A percentile compares a stretch with the other conserved stretches of the same genome.
These are phyloP conservation scores for Sporodiniella umbellata DNA, from an alignment of 371 early-diverging fungal species.

Conservation along the genomic window DNA sequence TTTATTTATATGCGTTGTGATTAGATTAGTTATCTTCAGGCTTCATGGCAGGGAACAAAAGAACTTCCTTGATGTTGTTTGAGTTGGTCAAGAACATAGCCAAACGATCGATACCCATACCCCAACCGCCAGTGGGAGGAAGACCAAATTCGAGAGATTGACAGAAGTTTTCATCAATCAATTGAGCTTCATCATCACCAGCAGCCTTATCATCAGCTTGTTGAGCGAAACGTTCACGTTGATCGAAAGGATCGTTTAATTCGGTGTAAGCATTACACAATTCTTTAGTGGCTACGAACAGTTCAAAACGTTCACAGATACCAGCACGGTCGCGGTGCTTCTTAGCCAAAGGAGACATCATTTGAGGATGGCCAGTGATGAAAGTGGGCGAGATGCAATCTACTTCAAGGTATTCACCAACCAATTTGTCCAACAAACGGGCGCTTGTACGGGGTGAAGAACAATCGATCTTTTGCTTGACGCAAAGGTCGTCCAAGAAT, in stretches of 20 bases:
- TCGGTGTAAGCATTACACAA: slow-evolving; percentile 99
- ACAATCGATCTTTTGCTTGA: slow-evolving; percentile 91
- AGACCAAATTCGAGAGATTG: slow-evolving; percentile 98
- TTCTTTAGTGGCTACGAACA: slow-evolving; percentile 99
- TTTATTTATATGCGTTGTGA: too few relatives aligned
- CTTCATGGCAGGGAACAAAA: slow-evolving; percentile 89
- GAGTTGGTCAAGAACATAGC: slow-evolving; percentile 99
- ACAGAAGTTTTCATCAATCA: slow-evolving; percentile 94
- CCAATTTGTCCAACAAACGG: slow-evolving; percentile 97
- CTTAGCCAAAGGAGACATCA: slow-evolving; percentile 99
- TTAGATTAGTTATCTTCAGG: slow-evolving; percentile 62
- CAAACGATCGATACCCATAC: slow-evolving; percentile 98
- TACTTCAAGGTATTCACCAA: slow-evolving; percentile 97
- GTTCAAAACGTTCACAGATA: slow-evolving; percentile 98
- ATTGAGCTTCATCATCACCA: slow-evolving; percentile 99
- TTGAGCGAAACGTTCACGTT: slow-evolving; percentile 96
- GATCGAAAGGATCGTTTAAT: slow-evolving; percentile 98
- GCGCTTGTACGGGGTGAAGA: slow-evolving; percentile 93
- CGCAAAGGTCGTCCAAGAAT: slow-evolving; percentile 90
- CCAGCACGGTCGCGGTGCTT: slow-evolving; percentile 90
- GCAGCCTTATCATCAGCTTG: slow-evolving; percentile 97
- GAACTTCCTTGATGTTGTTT: slow-evolving; percentile 82
- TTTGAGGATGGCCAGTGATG: slow-evolving; percentile 96
- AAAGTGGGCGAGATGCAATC: slow-evolving; percentile 91
- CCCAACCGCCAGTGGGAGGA: slow-evolving; percentile 99